These are phyloP conservation scores for Linanthus parryae DNA, from an alignment of 148 eudicot species.

Conservation along the genomic window DNA sequence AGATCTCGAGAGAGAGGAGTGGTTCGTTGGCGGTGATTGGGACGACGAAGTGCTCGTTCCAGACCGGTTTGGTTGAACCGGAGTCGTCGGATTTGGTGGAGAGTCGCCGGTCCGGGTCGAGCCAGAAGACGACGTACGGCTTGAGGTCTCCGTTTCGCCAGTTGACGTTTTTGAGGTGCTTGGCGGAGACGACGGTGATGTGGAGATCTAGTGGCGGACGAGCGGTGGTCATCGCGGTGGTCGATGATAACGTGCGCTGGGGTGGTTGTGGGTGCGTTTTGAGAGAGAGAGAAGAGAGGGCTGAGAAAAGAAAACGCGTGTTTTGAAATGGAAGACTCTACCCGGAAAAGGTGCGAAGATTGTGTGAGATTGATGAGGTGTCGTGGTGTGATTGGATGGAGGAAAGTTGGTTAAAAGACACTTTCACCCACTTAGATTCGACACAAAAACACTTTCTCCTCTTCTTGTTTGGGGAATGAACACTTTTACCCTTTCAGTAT, in stretches of 20 bases:
- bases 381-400: too few species aligned
- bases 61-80: slow-evolving; percentile 62
- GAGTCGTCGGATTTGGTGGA: slow-evolving; percentile 76
- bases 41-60: slow-evolving; percentile 72
- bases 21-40: slow-evolving; percentile 32
- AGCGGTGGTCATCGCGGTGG: slow-evolving; percentile 20
- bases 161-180: slow-evolving; percentile 84
- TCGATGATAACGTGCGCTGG: slow-evolving; percentile 3
- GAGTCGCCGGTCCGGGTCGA: slow-evolving; percentile 62
- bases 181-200: slow-evolving; percentile 64
- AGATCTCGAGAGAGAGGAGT: slow-evolving; percentile 48
- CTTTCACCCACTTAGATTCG: too few species aligned
- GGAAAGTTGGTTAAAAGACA: too few species aligned
- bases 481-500: too few species aligned
- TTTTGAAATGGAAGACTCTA: too few species aligned
- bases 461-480: too few species aligned
- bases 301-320: too few species aligned
- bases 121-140: slow-evolving; percentile 76
- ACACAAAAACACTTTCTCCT: too few species aligned
- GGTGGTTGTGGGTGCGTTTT: background rate
- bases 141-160: slow-evolving; percentile 71
- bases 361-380: too few species aligned
- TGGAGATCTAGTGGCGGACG: slow-evolving; percentile 43
- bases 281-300: background rate
- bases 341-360: too few species aligned